A percentile compares a stretch with the other conserved stretches of the same genome.
These are phyloP conservation scores for Amaranthus tricolor DNA, from an alignment of 179 eudicot species.

Conservation along the genomic window DNA sequence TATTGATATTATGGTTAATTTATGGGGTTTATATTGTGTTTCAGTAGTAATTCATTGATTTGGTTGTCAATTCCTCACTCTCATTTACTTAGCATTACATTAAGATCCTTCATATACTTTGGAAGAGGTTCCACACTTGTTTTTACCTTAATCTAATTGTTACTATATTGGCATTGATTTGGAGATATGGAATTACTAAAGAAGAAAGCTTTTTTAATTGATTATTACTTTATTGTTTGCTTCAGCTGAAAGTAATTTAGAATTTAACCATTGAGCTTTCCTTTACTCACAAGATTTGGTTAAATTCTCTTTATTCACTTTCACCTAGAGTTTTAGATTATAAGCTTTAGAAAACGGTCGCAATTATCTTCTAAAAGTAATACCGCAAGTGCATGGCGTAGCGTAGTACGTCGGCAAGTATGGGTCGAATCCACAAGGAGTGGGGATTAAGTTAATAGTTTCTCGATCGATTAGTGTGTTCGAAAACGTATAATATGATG, in stretches of 20 bases:
- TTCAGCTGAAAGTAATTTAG: not conserved
- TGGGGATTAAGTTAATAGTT: too few species aligned
- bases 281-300: too few species aligned
- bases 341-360: too few species aligned
- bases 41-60: conserved; percentile 17
- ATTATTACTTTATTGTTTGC: not conserved
- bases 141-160: conserved; percentile 19
- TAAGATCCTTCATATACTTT: not conserved
- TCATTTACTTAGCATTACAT: conserved; percentile 4
- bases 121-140: conserved; percentile 7
- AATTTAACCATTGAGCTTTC: conserved; percentile 7
- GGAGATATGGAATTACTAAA: conserved; percentile 3
- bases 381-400: too few species aligned
- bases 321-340: too few species aligned
- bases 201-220: not conserved
- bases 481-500: too few species aligned
- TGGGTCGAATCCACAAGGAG: too few species aligned
- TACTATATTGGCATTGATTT: conserved; percentile 23
- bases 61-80: conserved; percentile 10
- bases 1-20: not conserved
- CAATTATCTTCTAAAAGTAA: too few species aligned
- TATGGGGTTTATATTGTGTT: conserved; percentile 12
- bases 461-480: too few species aligned
- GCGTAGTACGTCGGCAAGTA: too few species aligned
- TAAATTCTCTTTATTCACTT: too few species aligned